Percentiles rank a stretch among this genome's conserved stretches.
Conservation (phyloP, 495 filamentous ascomycete genomes). For the Xylaria telfairii region DNA sequence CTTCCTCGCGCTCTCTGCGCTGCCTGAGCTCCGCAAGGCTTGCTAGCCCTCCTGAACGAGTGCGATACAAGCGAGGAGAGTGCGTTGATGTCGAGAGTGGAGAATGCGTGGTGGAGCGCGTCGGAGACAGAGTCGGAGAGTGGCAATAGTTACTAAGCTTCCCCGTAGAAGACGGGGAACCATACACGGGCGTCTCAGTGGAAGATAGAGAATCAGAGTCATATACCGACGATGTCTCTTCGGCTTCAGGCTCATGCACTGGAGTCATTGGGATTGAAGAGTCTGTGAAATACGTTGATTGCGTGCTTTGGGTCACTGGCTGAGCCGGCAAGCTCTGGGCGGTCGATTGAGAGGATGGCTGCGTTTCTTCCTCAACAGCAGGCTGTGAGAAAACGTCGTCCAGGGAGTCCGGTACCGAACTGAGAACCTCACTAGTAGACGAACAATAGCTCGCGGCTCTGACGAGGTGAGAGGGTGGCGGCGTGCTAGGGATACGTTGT, state of each 20-base stretch:
- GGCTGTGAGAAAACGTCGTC: not conserved
- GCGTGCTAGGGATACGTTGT: not conserved
- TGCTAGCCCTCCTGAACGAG: slow-evolving; percentile 33
- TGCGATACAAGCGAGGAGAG: slow-evolving; percentile 29
- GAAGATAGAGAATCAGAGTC: not conserved
- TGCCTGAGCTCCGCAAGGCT: slow-evolving; percentile 30
- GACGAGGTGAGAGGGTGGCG: slow-evolving; percentile 3
- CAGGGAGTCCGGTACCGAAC: slow-evolving; percentile 4
- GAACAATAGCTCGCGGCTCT: slow-evolving; percentile 9
- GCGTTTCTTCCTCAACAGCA: slow-evolving; percentile 2
- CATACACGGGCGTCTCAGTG: not conserved
- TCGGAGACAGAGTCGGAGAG: slow-evolving; percentile 7
- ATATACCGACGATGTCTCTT: not conserved
- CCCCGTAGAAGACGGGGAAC: slow-evolving; percentile 23
- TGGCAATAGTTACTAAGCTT: slow-evolving; percentile 12
- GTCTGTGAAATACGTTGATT: slow-evolving; percentile 16
- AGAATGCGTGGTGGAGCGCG: not conserved
- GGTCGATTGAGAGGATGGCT: slow-evolving; percentile 6
- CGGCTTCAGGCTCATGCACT: slow-evolving; percentile 1
- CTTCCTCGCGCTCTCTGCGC: slow-evolving; percentile 30
- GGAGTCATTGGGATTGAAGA: slow-evolving; percentile 1
- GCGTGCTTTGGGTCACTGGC: not conserved
- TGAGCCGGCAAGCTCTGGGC: not conserved
- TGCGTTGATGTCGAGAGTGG: not conserved
- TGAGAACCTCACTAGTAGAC: slow-evolving; percentile 6